Conservation (phyloP, 1,284 basidiomycete genomes). For the Ustilago sp. region DNA sequence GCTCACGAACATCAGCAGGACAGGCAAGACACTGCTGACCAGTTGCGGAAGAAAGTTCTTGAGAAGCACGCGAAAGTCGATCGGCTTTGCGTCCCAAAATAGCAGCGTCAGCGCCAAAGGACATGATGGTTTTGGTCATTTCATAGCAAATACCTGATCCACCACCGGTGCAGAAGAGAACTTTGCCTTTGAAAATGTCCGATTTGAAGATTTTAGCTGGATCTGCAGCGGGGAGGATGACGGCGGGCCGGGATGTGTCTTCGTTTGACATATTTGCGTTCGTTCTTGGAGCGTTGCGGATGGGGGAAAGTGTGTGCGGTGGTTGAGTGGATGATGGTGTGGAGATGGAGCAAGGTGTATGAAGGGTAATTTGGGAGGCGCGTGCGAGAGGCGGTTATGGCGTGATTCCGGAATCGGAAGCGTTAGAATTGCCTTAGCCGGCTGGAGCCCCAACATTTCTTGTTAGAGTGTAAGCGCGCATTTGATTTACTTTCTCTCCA, state of each 20-base stretch:
- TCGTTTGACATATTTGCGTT: slow-evolving; percentile 6
- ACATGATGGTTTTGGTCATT: slow-evolving; percentile 81
- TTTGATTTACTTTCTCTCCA: background rate
- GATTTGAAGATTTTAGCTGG: slow-evolving; percentile 74
- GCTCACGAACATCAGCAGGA: slow-evolving; percentile 85
- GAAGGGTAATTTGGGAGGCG: background rate
- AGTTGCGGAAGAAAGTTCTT: slow-evolving; percentile 79
- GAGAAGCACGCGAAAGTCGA: slow-evolving; percentile 79
- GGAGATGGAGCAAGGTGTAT: background rate
- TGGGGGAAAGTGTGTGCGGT: background rate
- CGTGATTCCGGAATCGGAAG: slow-evolving; percentile 24
- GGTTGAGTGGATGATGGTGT: background rate
- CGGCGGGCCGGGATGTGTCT: slow-evolving; percentile 29
- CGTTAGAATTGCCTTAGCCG: slow-evolving; percentile 1
- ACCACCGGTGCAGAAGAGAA: slow-evolving; percentile 84
- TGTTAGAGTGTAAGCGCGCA: background rate
- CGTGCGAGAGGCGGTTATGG: background rate
- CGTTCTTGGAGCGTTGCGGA: background rate
- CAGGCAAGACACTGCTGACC: slow-evolving; percentile 78
- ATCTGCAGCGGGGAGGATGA: slow-evolving; percentile 39
- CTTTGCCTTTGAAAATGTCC: slow-evolving; percentile 89
- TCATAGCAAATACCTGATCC: slow-evolving; percentile 84
- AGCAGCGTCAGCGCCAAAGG: slow-evolving; percentile 82
- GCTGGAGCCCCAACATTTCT: background rate
- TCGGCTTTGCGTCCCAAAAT: slow-evolving; percentile 91